Percentiles rank a stretch among this genome's conserved stretches.
Evolutionary conservation across 1,284 basidiomycete genomes (phyloP).

Genomic region (Calocybe gambosa): DNA sequence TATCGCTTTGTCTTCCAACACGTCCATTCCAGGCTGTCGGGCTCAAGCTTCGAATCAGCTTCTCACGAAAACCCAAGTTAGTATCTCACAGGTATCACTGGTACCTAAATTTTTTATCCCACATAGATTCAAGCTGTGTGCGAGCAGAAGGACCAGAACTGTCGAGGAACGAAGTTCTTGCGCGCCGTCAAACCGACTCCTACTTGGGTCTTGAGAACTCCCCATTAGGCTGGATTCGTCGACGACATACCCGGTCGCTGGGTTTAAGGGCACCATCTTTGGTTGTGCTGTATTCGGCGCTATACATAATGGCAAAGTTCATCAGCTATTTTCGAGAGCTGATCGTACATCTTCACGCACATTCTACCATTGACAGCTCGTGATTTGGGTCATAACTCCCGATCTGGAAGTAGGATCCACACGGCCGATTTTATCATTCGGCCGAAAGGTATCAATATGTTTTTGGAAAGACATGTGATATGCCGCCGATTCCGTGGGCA

Average conservation of each 20-base stretch:
- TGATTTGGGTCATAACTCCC: background rate
- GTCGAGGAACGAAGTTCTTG: background rate
- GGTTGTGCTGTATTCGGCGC: background rate
- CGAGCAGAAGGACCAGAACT: slow-evolving; percentile 5
- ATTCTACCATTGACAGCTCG: background rate
- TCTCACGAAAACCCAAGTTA: slow-evolving; percentile 7
- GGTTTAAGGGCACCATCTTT: background rate
- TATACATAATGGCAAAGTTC: background rate
- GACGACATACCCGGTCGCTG: background rate
- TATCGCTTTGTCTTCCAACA: slow-evolving; percentile 1
- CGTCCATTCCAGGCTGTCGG: slow-evolving; percentile 9
- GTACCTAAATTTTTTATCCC: background rate
- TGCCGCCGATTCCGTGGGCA: background rate
- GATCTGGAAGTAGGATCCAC: slow-evolving; percentile 2
- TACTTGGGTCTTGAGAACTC: background rate
- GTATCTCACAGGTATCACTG: background rate
- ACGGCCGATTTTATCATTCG: slow-evolving; percentile 8
- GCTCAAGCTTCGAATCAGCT: background rate
- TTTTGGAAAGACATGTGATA: background rate
- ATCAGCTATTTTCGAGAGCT: background rate
- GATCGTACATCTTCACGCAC: too few relatives aligned
- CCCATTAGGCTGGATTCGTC: background rate
- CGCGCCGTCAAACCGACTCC: background rate
- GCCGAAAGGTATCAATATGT: slow-evolving; percentile 6
- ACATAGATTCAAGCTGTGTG: slow-evolving; percentile 5